A percentile compares a stretch with the other conserved stretches of the same genome.
These are phyloP conservation scores for Panicum miliaceum DNA, from an alignment of 176 grass and related monocot species.

Conservation along the genomic window DNA sequence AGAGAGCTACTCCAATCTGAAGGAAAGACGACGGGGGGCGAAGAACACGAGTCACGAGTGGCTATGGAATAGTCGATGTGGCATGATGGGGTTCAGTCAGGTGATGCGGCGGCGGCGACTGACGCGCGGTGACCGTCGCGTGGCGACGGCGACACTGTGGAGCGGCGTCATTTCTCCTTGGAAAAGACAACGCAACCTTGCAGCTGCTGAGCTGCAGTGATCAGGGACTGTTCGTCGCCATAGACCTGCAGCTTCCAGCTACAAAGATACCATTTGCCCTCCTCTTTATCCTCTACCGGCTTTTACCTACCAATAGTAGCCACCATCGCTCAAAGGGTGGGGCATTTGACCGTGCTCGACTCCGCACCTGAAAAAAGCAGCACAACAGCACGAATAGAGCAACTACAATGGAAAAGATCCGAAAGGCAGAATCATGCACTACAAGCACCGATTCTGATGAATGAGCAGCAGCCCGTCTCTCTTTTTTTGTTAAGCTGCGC, in stretches of 20 bases:
- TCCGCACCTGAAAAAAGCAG: neutral
- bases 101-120: neutral
- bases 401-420: constrained; percentile 34
- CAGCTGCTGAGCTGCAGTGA: neutral
- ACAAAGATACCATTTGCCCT: constrained; percentile 7
- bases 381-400: neutral
- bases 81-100: constrained; percentile 9
- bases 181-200: constrained; percentile 21
- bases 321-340: neutral
- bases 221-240: neutral
- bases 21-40: neutral
- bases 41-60: constrained; percentile 6
- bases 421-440: constrained; percentile 57
- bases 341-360: constrained; percentile 30
- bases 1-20: neutral
- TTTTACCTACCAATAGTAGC: neutral
- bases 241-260: constrained; percentile 5
- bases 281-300: neutral
- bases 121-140: neutral
- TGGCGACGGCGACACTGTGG: neutral
- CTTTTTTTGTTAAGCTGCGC: neutral
- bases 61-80: neutral
- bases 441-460: constrained; percentile 49
- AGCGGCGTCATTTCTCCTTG: neutral
- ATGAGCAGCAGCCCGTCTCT: neutral